Percentiles rank a stretch among this genome's conserved stretches.
phyloP scores from a whole-genome alignment of 371 early-diverging fungal genomes.

The Lichtheimia corymbifera region DNA sequence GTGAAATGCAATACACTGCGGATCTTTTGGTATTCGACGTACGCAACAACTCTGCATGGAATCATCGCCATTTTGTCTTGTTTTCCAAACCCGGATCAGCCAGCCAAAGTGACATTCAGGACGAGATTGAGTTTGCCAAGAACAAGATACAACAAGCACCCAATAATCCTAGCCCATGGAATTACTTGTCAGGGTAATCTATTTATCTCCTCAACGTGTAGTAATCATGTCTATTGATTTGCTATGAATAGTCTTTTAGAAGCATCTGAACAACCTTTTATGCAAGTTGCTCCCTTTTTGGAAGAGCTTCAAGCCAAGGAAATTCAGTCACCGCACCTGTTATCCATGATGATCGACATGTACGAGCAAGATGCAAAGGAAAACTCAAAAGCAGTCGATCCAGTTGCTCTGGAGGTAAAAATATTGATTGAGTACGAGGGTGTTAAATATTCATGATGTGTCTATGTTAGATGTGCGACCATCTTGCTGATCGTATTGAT shows the following conservation, averaged over 20 bases:
- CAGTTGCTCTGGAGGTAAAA: conserved; percentile 43
- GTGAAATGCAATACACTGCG: conserved; percentile 74
- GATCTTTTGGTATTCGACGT: conserved; percentile 78
- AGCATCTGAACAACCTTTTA: conserved; percentile 36
- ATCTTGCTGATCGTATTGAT: conserved; percentile 65
- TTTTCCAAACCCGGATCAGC: conserved; percentile 46
- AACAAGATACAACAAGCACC: conserved; percentile 78
- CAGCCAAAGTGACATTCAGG: conserved; percentile 40
- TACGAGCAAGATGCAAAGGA: conserved; percentile 58
- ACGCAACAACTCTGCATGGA: conserved; percentile 98
- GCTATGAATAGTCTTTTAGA: conserved; percentile 43
- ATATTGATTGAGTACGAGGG: neutral
- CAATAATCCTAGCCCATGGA: conserved; percentile 90
- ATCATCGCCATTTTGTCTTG: conserved; percentile 85
- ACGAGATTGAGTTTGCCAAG: conserved; percentile 72
- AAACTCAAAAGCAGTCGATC: conserved; percentile 28
- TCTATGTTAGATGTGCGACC: conserved; percentile 49
- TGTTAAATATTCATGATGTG: neutral
- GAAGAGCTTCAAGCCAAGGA: conserved; percentile 34
- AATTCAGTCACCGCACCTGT: conserved; percentile 60
- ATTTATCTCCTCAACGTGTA: neutral
- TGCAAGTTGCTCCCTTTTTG: conserved; percentile 47
- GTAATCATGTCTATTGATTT: neutral
- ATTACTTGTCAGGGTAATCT: conserved; percentile 74
- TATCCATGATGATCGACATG: conserved; percentile 68